A percentile compares a stretch with the other conserved stretches of the same genome.
Conservation (phyloP, 768 basidiomycete genomes). For the Tephrocybe sp. region DNA sequence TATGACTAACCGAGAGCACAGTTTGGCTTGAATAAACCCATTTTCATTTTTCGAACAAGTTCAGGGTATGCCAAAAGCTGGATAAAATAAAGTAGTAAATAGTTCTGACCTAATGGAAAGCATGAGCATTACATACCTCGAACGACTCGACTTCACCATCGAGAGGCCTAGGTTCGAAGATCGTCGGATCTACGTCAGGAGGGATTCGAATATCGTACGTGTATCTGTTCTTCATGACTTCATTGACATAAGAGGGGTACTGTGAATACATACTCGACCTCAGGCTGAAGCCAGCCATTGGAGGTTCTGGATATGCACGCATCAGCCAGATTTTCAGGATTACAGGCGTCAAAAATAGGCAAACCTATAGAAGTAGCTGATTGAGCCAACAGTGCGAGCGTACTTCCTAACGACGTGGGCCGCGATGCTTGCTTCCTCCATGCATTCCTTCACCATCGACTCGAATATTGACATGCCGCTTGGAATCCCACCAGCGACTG, state of each 20-base stretch:
- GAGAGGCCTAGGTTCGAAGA: conserved; percentile 65
- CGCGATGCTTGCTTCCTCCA: conserved; percentile 87
- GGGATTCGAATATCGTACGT: conserved; percentile 83
- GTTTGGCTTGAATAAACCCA: conserved; percentile 87
- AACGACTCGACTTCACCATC: conserved; percentile 97
- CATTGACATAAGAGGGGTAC: neutral
- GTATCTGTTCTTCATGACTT: conserved; percentile 48
- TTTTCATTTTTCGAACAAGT: conserved; percentile 60
- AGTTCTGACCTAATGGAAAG: neutral
- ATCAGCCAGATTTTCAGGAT: neutral
- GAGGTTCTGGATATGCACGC: conserved; percentile 37
- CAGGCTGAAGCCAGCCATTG: conserved; percentile 82
- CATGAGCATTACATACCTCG: conserved; percentile 45
- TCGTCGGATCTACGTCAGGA: conserved; percentile 35
- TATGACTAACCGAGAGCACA: conserved; percentile 70
- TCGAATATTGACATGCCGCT: conserved; percentile 72
- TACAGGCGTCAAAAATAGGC: neutral
- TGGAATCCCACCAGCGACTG: conserved; percentile 89
- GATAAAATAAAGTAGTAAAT: neutral
- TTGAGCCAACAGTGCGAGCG: conserved; percentile 58
- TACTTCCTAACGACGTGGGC: conserved; percentile 60
- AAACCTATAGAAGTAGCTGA: conserved; percentile 82
- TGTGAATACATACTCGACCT: conserved; percentile 61
- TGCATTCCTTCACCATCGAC: conserved; percentile 83
- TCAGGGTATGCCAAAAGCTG: conserved; percentile 67